phyloP scores from a whole-genome alignment of 2,329 filamentous ascomycete species.

The Beauveria varroae region DNA sequence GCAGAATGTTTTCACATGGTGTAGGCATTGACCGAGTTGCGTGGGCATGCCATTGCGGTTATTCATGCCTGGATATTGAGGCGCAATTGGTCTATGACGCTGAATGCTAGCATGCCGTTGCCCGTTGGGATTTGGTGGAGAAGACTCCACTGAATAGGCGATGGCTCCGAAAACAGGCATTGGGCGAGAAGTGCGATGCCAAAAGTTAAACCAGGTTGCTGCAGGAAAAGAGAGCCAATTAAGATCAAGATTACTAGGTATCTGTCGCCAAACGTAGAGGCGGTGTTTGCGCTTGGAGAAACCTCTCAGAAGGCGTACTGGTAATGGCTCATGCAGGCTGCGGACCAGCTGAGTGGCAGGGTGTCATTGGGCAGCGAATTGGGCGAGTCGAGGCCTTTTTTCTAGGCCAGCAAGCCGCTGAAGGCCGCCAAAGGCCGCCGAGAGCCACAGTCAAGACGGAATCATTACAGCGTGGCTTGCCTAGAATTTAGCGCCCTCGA shows the following conservation, averaged over 20 bases:
- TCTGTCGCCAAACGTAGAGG: neutral
- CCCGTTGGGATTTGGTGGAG: neutral
- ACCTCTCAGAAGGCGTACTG: neutral
- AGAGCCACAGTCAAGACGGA: neutral
- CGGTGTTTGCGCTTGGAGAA: neutral
- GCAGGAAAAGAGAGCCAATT: neutral
- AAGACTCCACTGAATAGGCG: neutral
- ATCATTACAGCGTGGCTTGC: neutral
- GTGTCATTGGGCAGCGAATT: neutral
- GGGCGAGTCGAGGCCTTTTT: neutral
- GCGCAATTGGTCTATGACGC: neutral
- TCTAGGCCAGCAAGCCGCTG: neutral
- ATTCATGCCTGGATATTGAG: neutral
- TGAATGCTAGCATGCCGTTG: neutral
- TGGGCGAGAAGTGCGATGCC: neutral
- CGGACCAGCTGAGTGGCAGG: neutral
- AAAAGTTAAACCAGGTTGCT: neutral
- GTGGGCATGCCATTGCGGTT: neutral
- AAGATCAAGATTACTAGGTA: no score
- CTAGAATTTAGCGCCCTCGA: neutral
- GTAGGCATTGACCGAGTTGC: neutral
- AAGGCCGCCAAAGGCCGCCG: no score
- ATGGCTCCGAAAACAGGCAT: neutral
- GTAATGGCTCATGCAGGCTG: neutral
- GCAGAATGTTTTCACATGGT: neutral